These are phyloP conservation scores for Linnemannia zychae DNA, from an alignment of 192 early-diverging fungal genomes.

Conservation along the genomic window DNA sequence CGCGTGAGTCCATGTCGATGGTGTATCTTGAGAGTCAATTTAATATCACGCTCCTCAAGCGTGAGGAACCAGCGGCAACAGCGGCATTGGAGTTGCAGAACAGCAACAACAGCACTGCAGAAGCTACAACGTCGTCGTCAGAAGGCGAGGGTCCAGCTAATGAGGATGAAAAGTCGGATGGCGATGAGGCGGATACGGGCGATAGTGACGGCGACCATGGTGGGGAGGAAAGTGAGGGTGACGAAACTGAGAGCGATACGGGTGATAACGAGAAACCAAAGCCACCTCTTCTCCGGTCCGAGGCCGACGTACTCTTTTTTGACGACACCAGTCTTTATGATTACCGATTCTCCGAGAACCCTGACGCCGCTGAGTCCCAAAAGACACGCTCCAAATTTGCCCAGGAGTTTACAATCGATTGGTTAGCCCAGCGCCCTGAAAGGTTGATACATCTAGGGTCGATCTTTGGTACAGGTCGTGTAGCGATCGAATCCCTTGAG, in stretches of 20 bases:
- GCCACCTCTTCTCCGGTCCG: constrained; percentile 24
- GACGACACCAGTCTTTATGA: constrained; percentile 58
- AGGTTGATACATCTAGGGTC: constrained; percentile 63
- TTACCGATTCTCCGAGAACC: constrained; percentile 61
- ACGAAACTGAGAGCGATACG: not conserved
- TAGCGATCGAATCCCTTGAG: constrained; percentile 53
- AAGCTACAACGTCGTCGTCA: not conserved
- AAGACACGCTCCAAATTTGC: constrained; percentile 38
- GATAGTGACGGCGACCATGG: not conserved
- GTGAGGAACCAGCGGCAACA: not conserved
- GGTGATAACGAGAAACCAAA: constrained; percentile 14
- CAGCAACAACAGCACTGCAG: not conserved
- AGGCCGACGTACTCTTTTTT: constrained; percentile 51
- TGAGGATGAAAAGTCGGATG: not conserved
- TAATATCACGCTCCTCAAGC: constrained; percentile 25
- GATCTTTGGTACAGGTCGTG: constrained; percentile 58
- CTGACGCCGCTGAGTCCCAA: constrained; percentile 26
- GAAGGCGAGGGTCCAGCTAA: not conserved
- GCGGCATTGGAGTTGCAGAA: not conserved
- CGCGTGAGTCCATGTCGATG: constrained; percentile 52
- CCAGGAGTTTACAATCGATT: constrained; percentile 55
- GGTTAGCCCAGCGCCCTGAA: constrained; percentile 54
- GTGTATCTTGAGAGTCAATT: constrained; percentile 29
- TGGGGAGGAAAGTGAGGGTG: not conserved
- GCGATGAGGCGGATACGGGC: not conserved